Evolutionary conservation across 768 basidiomycete species (phyloP).

Genomic region (Dioszegia hungarica): DNA sequence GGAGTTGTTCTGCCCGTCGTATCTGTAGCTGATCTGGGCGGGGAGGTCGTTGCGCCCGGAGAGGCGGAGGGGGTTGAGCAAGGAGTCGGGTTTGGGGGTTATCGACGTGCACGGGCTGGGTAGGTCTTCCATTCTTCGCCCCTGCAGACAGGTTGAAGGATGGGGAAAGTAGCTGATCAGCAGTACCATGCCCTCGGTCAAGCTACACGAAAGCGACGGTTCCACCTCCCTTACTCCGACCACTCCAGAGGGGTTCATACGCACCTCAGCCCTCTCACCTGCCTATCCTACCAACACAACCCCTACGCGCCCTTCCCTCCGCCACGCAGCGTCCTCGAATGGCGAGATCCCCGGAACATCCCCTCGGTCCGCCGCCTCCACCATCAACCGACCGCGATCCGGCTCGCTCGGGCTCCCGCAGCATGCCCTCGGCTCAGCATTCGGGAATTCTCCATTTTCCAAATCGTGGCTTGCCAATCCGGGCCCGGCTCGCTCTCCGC

Average conservation of each 20-base stretch:
- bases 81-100: conserved; percentile 53
- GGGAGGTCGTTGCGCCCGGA: conserved; percentile 26
- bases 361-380: background rate
- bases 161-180: background rate
- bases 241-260: conserved; percentile 42
- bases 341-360: conserved; percentile 24
- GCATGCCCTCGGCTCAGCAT: conserved; percentile 68
- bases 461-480: conserved; percentile 68
- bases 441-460: conserved; percentile 77
- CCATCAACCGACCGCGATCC: conserved; percentile 71
- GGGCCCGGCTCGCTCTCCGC: conserved; percentile 53
- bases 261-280: conserved; percentile 54
- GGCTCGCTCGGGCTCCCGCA: conserved; percentile 85
- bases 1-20: conserved; percentile 70
- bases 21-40: conserved; percentile 56
- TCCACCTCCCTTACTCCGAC: conserved; percentile 48
- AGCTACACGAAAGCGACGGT: conserved; percentile 76
- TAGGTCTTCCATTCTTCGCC: conserved; percentile 19
- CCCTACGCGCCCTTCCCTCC: conserved; percentile 33
- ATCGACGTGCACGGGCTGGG: conserved; percentile 92
- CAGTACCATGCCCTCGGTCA: conserved; percentile 86
- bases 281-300: conserved; percentile 31
- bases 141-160: too few species aligned
- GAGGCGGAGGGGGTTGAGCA: conserved; percentile 56
- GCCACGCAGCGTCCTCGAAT: conserved; percentile 42